Percentiles rank a stretch among this genome's conserved stretches.
Conservation (phyloP, 768 basidiomycete species). For the Pleurotus ostreatus region DNA sequence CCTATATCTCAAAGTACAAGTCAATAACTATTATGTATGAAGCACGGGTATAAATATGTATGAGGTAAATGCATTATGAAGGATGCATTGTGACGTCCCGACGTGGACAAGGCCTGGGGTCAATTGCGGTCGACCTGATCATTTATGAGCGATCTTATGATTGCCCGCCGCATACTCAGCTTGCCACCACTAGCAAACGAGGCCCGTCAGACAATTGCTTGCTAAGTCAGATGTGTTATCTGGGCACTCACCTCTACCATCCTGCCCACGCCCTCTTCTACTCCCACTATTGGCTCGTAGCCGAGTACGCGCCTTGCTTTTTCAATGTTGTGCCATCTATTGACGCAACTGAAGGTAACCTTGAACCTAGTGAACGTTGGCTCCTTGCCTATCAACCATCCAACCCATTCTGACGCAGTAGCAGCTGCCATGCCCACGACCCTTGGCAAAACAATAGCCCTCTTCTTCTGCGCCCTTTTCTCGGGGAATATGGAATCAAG, state of each 20-base stretch:
- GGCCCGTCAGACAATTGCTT: not conserved
- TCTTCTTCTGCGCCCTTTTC: conserved; percentile 34
- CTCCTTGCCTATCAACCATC: conserved; percentile 71
- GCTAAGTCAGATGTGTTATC: not conserved
- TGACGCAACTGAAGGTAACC: conserved; percentile 74
- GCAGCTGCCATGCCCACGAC: conserved; percentile 69
- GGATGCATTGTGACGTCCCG: no score
- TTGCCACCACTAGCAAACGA: conserved; percentile 40
- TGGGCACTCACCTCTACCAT: conserved; percentile 63
- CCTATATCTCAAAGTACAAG: no score
- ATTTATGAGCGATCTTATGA: conserved; percentile 35
- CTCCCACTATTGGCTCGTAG: conserved; percentile 86
- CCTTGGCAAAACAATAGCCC: conserved; percentile 49
- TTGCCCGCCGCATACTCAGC: conserved; percentile 34
- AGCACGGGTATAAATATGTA: no score
- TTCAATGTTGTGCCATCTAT: conserved; percentile 91
- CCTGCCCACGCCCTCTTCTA: conserved; percentile 82
- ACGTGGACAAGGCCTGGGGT: no score
- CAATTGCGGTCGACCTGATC: not conserved
- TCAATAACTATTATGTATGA: no score
- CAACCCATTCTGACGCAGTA: conserved; percentile 66
- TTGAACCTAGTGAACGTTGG: conserved; percentile 84
- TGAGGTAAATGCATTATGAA: no score
- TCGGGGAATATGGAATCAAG: conserved; percentile 60
- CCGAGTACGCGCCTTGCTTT: conserved; percentile 87